phyloP scores from a whole-genome alignment of 2,329 filamentous ascomycete genomes.

The Pseudogymnoascus sp. region DNA sequence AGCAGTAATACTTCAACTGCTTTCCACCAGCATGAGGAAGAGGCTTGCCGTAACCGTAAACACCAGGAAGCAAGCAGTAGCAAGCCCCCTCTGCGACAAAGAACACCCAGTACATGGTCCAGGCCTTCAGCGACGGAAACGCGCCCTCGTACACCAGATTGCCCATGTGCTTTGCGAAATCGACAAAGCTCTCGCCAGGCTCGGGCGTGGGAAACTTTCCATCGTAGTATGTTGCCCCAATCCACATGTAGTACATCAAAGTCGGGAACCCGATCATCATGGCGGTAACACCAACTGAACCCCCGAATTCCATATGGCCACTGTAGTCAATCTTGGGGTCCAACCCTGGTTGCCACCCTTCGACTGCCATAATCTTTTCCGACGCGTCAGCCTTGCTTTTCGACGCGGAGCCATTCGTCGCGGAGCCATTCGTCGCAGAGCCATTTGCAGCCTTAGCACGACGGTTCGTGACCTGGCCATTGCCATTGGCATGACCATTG shows the following conservation, averaged over 20 bases:
- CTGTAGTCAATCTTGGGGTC: slow-evolving; percentile 57
- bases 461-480: slow-evolving; percentile 2
- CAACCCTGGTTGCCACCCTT: slow-evolving; percentile 51
- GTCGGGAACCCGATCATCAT: slow-evolving; percentile 93
- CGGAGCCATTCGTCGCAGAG: slow-evolving; percentile 7
- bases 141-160: slow-evolving; percentile 73
- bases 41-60: slow-evolving; percentile 82
- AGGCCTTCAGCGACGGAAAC: slow-evolving; percentile 73
- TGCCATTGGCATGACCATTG: slow-evolving; percentile 14
- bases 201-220: slow-evolving; percentile 66
- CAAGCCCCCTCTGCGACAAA: slow-evolving; percentile 74
- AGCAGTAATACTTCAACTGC: slow-evolving; percentile 92
- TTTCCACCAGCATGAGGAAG: slow-evolving; percentile 73
- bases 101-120: slow-evolving; percentile 92
- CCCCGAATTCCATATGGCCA: slow-evolving; percentile 74
- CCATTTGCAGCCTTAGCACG: slow-evolving; percentile 1
- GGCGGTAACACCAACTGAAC: slow-evolving; percentile 64
- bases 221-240: slow-evolving; percentile 86
- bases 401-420: slow-evolving; percentile 11
- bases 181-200: slow-evolving; percentile 55
- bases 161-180: slow-evolving; percentile 66
- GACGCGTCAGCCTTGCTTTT: slow-evolving; percentile 11
- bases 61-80: slow-evolving; percentile 80
- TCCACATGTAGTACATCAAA: slow-evolving; percentile 99
- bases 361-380: slow-evolving; percentile 28